Evolutionary conservation across 2,329 filamentous ascomycete species (phyloP), one percentile per base, ranked within the genome.

Genomic region (Blumeriella jaapii): DNA sequence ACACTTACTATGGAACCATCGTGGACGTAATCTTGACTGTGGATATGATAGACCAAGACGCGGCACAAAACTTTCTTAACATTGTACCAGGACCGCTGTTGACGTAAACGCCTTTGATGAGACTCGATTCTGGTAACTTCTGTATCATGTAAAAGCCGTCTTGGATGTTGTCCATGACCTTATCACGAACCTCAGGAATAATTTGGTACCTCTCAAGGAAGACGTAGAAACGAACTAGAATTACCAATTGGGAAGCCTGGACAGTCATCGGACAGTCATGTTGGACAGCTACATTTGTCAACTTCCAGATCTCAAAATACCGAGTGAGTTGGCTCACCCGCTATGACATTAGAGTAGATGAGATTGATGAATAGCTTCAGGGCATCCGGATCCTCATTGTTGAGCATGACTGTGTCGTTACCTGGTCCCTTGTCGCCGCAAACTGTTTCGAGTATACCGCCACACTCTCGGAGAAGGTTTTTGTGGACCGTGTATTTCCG

Each of bases 141-240:
- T 36, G 25, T 2, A 42, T 26, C 6, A 42, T 20, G 5, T 27
- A 15, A 23, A 49, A 49, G 4, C 41, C 47, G 32, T 52, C 46
- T 24, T 52, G 50, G 13, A 53, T 45, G 2, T 24, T 25, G 8
- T 53, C 50, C 38, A 53, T 51, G 2, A 44, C 37, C 18, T 40
- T 40, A 25, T 53, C 51, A 12, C 31, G 26, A 5, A 49, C 27
- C 3, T 22, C 17, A 6, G 17, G 8, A 2, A 30, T 12, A 7
- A 52, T 14, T 1, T 38, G 9, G 17, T 28, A 18, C 2, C 6
- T 13, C 3, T 27, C 25, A 3, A 12, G 8, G n/a, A 27, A 27
- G 11, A 14, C 25, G 25, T 27, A 27, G 25, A 27, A 12, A 4
- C 45, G 38, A 19, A 40, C 41, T 6, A 52, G 40, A 7, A 38